Conservation (phyloP, 2,329 filamentous ascomycete genomes). For the Fusarium poae region DNA sequence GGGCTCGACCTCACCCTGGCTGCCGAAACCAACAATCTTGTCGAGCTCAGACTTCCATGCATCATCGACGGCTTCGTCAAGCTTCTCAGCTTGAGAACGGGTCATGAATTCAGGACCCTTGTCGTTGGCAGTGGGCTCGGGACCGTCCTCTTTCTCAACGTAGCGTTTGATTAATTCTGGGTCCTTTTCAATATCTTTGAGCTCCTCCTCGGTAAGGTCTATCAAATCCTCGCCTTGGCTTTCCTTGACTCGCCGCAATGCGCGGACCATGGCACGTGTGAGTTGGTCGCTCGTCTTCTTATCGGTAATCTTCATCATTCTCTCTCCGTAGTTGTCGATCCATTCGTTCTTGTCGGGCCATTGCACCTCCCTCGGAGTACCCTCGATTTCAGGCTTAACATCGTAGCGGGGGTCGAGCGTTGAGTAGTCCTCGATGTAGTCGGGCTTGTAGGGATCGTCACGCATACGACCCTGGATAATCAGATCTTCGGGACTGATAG, state of each 20-base stretch:
- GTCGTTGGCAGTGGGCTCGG: slow-evolving; percentile 46
- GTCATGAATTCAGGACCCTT: slow-evolving; percentile 50
- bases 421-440: slow-evolving; percentile 87
- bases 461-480: slow-evolving; percentile 78
- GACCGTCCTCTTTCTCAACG: slow-evolving; percentile 51
- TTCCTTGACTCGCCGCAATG: slow-evolving; percentile 59
- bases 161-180: slow-evolving; percentile 57
- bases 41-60: slow-evolving; percentile 57
- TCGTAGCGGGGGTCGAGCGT: slow-evolving; percentile 83
- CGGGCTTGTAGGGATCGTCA: slow-evolving; percentile 76
- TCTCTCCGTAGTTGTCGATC: slow-evolving; percentile 66
- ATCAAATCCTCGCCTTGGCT: slow-evolving; percentile 59
- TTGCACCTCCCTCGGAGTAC: slow-evolving; percentile 65
- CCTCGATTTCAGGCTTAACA: slow-evolving; percentile 66
- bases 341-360: slow-evolving; percentile 73
- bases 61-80: slow-evolving; percentile 55
- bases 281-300: slow-evolving; percentile 60
- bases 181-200: slow-evolving; percentile 56
- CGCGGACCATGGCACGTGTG: slow-evolving; percentile 57
- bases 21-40: slow-evolving; percentile 50
- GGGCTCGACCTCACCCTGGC: slow-evolving; percentile 52
- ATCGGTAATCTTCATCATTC: slow-evolving; percentile 59
- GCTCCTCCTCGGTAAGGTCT: slow-evolving; percentile 65
- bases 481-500: slow-evolving; percentile 81
- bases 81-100: slow-evolving; percentile 54